Conservation (phyloP, 768 basidiomycete genomes). For the Gloeostereum incarnatum region DNA sequence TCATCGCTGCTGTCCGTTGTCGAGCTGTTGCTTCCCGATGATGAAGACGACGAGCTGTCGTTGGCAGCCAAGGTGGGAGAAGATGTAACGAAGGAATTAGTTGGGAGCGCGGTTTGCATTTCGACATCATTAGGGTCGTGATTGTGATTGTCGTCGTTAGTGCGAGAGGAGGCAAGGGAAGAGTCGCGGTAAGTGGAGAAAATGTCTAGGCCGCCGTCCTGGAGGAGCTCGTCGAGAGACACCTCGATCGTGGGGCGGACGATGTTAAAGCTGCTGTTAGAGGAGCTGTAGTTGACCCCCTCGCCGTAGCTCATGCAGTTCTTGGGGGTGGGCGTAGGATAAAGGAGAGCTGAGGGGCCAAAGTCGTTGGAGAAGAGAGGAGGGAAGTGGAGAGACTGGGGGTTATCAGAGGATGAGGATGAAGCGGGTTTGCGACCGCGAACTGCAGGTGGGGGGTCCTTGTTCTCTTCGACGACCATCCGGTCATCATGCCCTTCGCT, state of each 20-base stretch:
- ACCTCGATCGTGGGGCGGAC: constrained; percentile 77
- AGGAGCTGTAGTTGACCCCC: constrained; percentile 41
- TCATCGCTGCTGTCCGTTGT: background rate
- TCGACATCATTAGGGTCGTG: constrained; percentile 1
- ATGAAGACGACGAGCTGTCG: background rate
- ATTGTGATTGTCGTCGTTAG: background rate
- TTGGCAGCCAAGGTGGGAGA: background rate
- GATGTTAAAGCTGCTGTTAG: constrained; percentile 50
- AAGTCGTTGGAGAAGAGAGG: constrained; percentile 68
- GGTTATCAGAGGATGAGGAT: constrained; percentile 10
- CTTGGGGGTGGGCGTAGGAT: constrained; percentile 56
- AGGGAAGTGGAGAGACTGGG: constrained; percentile 55
- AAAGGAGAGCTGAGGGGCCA: constrained; percentile 68
- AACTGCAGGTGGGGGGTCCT: constrained; percentile 27
- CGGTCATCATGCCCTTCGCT: constrained; percentile 17
- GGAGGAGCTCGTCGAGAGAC: constrained; percentile 75
- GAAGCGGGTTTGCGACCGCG: constrained; percentile 19
- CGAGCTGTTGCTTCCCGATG: background rate
- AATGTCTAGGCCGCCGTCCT: constrained; percentile 8
- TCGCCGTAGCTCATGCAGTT: constrained; percentile 72
- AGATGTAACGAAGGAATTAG: background rate
- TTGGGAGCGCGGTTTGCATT: constrained; percentile 2
- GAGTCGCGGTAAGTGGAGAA: no score
- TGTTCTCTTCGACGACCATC: constrained; percentile 18
- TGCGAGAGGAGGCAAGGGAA: background rate